phyloP scores from a whole-genome alignment of 495 filamentous ascomycete species.

The Tetracladium marchalianum region DNA sequence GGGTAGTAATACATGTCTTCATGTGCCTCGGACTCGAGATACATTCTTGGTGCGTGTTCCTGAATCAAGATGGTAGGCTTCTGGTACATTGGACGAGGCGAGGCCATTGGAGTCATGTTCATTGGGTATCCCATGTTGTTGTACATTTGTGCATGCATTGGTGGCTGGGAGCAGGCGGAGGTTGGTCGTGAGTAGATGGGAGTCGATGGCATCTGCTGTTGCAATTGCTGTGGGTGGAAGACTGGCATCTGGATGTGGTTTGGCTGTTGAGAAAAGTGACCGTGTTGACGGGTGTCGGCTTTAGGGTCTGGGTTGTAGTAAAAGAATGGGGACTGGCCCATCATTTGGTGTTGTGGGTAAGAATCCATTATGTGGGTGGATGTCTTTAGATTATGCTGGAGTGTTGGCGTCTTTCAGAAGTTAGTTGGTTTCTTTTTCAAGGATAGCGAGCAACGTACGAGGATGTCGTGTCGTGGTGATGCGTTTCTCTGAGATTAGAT shows the following conservation, averaged over 20 bases:
- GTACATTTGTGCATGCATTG: slow-evolving; percentile 51
- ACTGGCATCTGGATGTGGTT: slow-evolving; percentile 33
- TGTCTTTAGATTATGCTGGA: neutral
- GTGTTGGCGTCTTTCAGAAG: slow-evolving; percentile 2
- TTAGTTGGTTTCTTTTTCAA: slow-evolving; percentile 10
- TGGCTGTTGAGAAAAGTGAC: slow-evolving; percentile 74
- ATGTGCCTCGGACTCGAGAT: slow-evolving; percentile 68
- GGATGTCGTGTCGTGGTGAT: slow-evolving; percentile 3
- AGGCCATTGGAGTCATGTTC: slow-evolving; percentile 66
- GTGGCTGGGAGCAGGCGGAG: slow-evolving; percentile 47
- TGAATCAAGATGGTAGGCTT: slow-evolving; percentile 66
- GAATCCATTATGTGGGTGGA: slow-evolving; percentile 15
- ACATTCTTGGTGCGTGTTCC: slow-evolving; percentile 58
- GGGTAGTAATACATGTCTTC: slow-evolving; percentile 64
- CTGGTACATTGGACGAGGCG: slow-evolving; percentile 65
- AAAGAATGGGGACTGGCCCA: slow-evolving; percentile 77
- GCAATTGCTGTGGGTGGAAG: slow-evolving; percentile 14
- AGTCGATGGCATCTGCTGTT: slow-evolving; percentile 41
- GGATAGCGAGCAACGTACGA: neutral
- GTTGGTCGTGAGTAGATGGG: slow-evolving; percentile 69
- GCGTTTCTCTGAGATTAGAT: neutral
- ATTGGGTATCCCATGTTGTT: slow-evolving; percentile 40
- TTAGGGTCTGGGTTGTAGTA: slow-evolving; percentile 80
- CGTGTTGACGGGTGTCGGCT: slow-evolving; percentile 67
- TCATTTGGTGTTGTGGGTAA: slow-evolving; percentile 32